A percentile compares a stretch with the other conserved stretches of the same genome.
Conservation (phyloP, 164 flowering plant genomes). For the Tetrastigma voinierianum region DNA sequence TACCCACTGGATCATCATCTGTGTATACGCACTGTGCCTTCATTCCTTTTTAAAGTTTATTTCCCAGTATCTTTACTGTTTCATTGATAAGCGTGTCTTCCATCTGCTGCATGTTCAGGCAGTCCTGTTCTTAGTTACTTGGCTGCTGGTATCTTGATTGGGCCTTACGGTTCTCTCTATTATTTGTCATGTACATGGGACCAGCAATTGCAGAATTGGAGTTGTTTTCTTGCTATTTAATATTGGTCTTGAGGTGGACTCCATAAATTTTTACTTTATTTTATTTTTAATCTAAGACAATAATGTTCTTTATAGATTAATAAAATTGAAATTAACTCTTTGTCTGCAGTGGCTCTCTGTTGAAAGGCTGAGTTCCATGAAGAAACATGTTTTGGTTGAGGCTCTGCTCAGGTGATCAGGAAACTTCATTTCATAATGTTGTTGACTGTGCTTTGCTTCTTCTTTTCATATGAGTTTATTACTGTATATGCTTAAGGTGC, state of each 20-base stretch:
- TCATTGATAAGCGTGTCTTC: conserved; percentile 12
- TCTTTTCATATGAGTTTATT: conserved; percentile 5
- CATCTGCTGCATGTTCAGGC: conserved; percentile 52
- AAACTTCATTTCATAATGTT: neutral
- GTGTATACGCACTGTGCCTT: neutral
- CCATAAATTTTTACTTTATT: conserved; percentile 4
- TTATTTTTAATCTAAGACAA: neutral
- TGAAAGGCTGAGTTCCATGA: conserved; percentile 99
- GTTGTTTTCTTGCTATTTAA: conserved; percentile 97
- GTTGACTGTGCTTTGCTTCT: neutral
- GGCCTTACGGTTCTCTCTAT: conserved; percentile 99
- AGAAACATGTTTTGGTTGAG: conserved; percentile 99
- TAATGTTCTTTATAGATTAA: neutral
- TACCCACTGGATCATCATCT: neutral
- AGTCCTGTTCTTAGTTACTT: conserved; percentile 98
- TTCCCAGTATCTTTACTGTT: neutral
- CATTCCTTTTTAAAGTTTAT: neutral
- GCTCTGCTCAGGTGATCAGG: conserved; percentile 93
- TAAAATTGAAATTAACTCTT: conserved; percentile 6
- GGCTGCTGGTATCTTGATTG: conserved; percentile 99
- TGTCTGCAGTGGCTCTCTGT: conserved; percentile 78
- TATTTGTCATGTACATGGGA: conserved; percentile 94
- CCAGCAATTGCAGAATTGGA: conserved; percentile 99
- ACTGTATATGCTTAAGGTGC: conserved; percentile 1
- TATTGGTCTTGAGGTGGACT: conserved; percentile 95